These are phyloP conservation scores for Gautieria morchelliformis DNA, from an alignment of 768 basidiomycete species.

Conservation along the genomic window DNA sequence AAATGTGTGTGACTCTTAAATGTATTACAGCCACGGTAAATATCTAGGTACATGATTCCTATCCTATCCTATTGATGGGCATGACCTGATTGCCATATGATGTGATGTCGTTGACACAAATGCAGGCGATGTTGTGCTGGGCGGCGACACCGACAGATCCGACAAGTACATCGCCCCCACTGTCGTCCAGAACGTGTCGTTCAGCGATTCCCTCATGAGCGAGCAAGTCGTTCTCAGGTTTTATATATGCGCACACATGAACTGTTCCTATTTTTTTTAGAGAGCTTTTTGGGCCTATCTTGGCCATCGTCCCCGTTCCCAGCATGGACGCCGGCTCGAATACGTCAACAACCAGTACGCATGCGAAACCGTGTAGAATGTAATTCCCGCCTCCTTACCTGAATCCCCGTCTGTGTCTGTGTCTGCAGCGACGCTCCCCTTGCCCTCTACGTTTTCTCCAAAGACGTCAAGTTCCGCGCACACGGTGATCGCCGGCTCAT, in stretches of 20 bases:
- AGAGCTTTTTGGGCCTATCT: slow-evolving; percentile 77
- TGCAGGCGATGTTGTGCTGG: slow-evolving; percentile 38
- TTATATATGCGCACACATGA: background rate
- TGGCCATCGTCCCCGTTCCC: slow-evolving; percentile 69
- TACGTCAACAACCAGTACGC: slow-evolving; percentile 52
- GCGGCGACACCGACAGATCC: slow-evolving; percentile 52
- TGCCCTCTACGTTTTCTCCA: slow-evolving; percentile 68
- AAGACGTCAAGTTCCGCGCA: slow-evolving; percentile 44
- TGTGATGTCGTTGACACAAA: background rate
- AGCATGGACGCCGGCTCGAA: slow-evolving; percentile 57
- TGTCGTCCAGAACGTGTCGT: slow-evolving; percentile 50
- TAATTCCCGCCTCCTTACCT: background rate
- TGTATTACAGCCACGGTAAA: too few species aligned
- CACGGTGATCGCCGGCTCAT: slow-evolving; percentile 46
- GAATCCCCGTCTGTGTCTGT: too few species aligned
- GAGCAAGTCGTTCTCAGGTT: slow-evolving; percentile 45
- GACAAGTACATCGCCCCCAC: slow-evolving; percentile 63
- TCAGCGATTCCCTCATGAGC: slow-evolving; percentile 64
- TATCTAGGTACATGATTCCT: too few species aligned
- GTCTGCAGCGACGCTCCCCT: slow-evolving; percentile 64
- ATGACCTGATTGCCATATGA: too few species aligned
- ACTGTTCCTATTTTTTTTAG: slow-evolving; percentile 30
- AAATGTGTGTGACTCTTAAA: too few species aligned
- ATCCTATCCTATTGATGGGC: too few species aligned
- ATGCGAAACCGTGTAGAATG: background rate